Percentiles rank a stretch among this genome's conserved stretches.
These are phyloP conservation scores for Colletotrichum incanum DNA, from an alignment of 2,329 filamentous ascomycete species.

Conservation along the genomic window DNA sequence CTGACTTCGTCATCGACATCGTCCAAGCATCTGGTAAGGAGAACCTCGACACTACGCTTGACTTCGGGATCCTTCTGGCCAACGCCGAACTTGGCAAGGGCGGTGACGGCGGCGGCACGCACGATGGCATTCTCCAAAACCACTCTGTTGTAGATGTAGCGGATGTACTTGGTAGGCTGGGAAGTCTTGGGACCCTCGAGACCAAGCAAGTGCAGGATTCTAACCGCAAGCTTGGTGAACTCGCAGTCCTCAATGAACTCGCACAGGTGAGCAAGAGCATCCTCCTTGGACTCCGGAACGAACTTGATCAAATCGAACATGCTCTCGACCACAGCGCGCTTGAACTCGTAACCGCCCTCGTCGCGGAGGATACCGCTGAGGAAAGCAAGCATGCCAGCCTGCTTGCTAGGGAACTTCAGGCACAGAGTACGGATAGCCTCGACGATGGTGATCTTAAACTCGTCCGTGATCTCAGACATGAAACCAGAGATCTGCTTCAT, in stretches of 20 bases:
- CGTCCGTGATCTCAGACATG: conserved; percentile 99
- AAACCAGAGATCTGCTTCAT: conserved; percentile 99
- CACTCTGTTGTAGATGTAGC: conserved; percentile 99
- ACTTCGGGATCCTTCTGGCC: conserved; percentile 97
- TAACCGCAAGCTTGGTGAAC: conserved; percentile 96
- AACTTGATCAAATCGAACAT: conserved; percentile 99
- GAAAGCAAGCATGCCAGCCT: conserved; percentile 97
- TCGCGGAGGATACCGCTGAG: conserved; percentile 96
- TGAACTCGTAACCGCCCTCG: conserved; percentile 98
- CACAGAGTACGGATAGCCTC: conserved; percentile 97
- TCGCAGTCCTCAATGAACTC: conserved; percentile 99
- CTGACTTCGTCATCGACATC: conserved; percentile 98
- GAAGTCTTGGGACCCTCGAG: conserved; percentile 95
- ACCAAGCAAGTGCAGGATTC: conserved; percentile 94
- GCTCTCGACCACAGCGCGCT: conserved; percentile 96
- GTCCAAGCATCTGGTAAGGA: conserved; percentile 93
- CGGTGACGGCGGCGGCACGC: conserved; percentile 93
- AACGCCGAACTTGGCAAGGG: conserved; percentile 96
- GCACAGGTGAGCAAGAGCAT: conserved; percentile 93
- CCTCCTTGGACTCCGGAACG: conserved; percentile 87
- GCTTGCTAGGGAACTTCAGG: conserved; percentile 97
- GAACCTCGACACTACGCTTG: conserved; percentile 93
- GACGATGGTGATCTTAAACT: conserved; percentile 99
- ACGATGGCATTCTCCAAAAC: conserved; percentile 98
- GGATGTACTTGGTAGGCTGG: conserved; percentile 98